These are phyloP conservation scores for Didymella glomerata DNA, from an alignment of 2,329 filamentous ascomycete species.

Conservation along the genomic window DNA sequence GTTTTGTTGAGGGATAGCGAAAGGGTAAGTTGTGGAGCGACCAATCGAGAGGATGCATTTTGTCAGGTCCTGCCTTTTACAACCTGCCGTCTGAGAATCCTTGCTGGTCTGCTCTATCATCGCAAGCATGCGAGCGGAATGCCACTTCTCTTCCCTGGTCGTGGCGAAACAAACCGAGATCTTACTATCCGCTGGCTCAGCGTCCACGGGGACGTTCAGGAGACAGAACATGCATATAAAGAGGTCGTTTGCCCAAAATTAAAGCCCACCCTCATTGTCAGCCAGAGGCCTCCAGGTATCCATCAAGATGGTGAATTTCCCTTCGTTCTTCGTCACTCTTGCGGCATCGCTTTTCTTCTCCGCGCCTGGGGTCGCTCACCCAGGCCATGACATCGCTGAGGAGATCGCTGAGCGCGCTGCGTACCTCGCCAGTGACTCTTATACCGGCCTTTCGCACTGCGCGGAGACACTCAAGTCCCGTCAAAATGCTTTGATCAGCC, in stretches of 20 bases:
- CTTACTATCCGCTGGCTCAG: background rate
- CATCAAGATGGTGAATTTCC: conserved; percentile 18
- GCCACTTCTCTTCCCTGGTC: background rate
- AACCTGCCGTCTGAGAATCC: conserved; percentile 7
- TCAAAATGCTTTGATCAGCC: conserved; percentile 43
- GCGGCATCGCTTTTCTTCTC: conserved; percentile 16
- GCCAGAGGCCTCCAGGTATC: background rate
- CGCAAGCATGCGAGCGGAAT: conserved; percentile 1
- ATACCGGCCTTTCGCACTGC: conserved; percentile 51
- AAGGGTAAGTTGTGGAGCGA: background rate
- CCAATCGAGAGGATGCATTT: conserved; percentile 6
- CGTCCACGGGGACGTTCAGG: background rate
- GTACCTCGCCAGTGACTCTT: conserved; percentile 39
- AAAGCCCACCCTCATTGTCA: background rate
- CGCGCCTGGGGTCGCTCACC: conserved; percentile 15
- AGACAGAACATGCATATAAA: conserved; percentile 1
- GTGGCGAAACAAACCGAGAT: background rate
- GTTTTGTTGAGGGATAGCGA: background rate
- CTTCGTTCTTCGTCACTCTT: conserved; percentile 16
- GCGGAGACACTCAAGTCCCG: conserved; percentile 49
- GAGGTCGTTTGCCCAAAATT: background rate
- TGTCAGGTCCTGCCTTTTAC: conserved; percentile 14
- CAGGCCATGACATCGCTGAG: conserved; percentile 22
- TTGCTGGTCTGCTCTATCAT: background rate
- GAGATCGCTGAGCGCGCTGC: conserved; percentile 31